Base-by-base conservation (phyloP, 495 filamentous ascomycete genomes). In the Tricharina praecox region DNA sequence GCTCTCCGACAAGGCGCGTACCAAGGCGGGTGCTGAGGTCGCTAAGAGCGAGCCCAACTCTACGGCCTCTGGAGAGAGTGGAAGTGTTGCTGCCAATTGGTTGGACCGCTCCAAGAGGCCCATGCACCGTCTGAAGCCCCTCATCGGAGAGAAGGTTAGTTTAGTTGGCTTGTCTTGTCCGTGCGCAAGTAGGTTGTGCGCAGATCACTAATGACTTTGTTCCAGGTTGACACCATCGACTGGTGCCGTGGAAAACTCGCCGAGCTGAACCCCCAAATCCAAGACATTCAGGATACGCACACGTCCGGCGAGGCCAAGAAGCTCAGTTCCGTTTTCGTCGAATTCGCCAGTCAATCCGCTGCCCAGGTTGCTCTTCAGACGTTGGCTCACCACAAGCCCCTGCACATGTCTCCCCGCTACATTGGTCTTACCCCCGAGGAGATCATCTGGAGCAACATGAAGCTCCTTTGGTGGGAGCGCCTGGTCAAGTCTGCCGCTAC, bases 331-430 rank as follows among this genome's bases (percentile, higher is more conserved):
- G 81, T 86, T 37, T 96, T 97, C 63, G 75, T 96, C 50, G 87
- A 96, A 61, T 97, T 93, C 63, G 70, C 71, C 45, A 68, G 68
- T 20, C 83, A 93, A 57, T 68, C 74, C 41, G 81, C 88, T 50
- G 90, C 90, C 18, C 90, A 97, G 62, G 67, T 74, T 35, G 88
- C 90, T 23, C 83, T 70, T 64, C 86, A 94, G 61, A 80, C 79
- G 15, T 72, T 96, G 23, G 77, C 84, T 11, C 86, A 94, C 63
- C 85, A 95, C 63, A 77, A 84, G 55, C 81, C 82, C 37, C 68
- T 94, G 43, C 87, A 90, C 62, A 94, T 94, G 85, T 68, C 82
- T n/a, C 85, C 86, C 37, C 78, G 83, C 32, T 85, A 80, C 58
- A 86, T 92, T 50, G 90, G 90, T 33, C 63, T 97, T 40, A 78